Evolutionary conservation across 495 filamentous ascomycete species (phyloP).

Genomic region (Chaetomium fimeti): DNA sequence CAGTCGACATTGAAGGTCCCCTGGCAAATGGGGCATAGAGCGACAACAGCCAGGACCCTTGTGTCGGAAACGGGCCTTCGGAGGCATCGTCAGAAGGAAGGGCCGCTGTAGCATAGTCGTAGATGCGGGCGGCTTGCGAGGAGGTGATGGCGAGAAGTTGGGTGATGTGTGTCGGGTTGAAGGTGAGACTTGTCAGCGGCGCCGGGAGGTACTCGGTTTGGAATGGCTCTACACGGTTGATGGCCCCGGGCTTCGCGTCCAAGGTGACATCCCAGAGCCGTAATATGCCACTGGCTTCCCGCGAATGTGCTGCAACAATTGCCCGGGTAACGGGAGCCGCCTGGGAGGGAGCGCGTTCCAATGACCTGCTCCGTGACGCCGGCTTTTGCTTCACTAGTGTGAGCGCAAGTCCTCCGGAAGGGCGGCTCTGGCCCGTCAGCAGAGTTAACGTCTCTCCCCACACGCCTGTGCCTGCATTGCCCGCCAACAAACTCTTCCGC

Average conservation of each 20-base stretch:
- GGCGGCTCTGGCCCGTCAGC: conserved; percentile 58
- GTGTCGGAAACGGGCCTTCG: conserved; percentile 48
- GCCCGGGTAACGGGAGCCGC: conserved; percentile 30
- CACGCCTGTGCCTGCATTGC: conserved; percentile 51
- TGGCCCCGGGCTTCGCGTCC: conserved; percentile 37
- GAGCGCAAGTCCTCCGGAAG: conserved; percentile 65
- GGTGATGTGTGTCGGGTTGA: conserved; percentile 64
- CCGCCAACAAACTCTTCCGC: conserved; percentile 43
- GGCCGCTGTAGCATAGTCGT: conserved; percentile 48
- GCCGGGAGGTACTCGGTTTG: conserved; percentile 62
- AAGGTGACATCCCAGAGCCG: conserved; percentile 49
- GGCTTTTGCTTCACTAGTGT: conserved; percentile 55
- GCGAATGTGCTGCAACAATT: conserved; percentile 57
- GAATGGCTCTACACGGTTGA: conserved; percentile 55
- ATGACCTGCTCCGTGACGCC: conserved; percentile 37
- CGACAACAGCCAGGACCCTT: conserved; percentile 66
- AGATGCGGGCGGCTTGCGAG: conserved; percentile 67
- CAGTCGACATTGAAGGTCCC: conserved; percentile 39
- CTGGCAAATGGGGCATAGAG: conserved; percentile 66
- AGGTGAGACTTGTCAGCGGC: conserved; percentile 65
- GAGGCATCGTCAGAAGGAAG: conserved; percentile 48
- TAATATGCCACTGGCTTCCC: conserved; percentile 61
- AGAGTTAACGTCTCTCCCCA: conserved; percentile 62
- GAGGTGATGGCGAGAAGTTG: conserved; percentile 67
- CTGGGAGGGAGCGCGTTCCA: conserved; percentile 33